Conservation (phyloP, 2,329 filamentous ascomycete genomes). For the Fusarium cyanostomum region DNA sequence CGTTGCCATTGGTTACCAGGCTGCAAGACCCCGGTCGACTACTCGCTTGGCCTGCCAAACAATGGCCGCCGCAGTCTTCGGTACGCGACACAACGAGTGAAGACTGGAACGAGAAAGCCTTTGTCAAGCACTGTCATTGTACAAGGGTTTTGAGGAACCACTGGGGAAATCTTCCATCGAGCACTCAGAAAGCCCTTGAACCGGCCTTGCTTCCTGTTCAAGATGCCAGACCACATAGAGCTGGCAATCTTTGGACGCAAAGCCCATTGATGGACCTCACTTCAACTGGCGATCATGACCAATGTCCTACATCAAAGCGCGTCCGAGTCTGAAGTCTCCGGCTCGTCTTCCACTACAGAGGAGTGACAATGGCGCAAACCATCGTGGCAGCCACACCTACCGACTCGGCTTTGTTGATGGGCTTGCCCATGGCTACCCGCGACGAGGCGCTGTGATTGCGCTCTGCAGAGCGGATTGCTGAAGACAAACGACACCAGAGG, state of each 20-base stretch:
- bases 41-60: constrained; percentile 42
- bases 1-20: constrained; percentile 32
- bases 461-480: not conserved
- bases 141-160: constrained; percentile 1
- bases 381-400: constrained; percentile 20
- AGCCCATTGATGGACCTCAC: not conserved
- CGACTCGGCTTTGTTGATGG: not conserved
- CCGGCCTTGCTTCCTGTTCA: constrained; percentile 14
- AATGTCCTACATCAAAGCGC: constrained; percentile 5
- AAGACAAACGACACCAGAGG: not conserved
- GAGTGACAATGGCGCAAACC: not conserved
- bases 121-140: not conserved
- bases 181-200: not conserved
- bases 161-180: not conserved
- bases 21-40: constrained; percentile 24
- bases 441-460: constrained; percentile 4
- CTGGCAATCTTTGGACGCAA: not conserved
- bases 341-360: not conserved
- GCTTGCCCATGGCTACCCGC: not conserved
- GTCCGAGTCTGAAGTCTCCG: not conserved
- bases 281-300: not conserved
- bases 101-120: constrained; percentile 4
- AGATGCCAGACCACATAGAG: not conserved
- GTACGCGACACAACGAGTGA: constrained; percentile 14
- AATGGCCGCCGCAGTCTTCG: constrained; percentile 19